phyloP scores from a whole-genome alignment of 441 rosid species.

The Mallotus repandus region DNA sequence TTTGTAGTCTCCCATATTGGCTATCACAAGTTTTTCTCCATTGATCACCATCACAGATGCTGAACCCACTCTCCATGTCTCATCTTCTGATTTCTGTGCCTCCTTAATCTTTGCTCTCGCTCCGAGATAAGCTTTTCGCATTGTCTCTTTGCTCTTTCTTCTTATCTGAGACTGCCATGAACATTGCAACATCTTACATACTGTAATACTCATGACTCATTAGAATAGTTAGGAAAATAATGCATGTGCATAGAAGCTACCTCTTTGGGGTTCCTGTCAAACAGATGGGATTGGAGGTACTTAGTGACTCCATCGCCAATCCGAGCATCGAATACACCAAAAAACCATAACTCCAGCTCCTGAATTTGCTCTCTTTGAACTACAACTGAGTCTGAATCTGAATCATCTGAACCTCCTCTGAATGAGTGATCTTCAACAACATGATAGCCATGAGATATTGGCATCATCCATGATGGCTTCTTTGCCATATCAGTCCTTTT shows the following conservation, averaged over 20 bases:
- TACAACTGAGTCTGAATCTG: conserved; percentile 41
- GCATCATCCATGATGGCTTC: conserved; percentile 62
- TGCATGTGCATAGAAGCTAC: conserved; percentile 22
- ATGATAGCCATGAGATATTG: conserved; percentile 65
- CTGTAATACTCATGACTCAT: too few relatives aligned
- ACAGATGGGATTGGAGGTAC: conserved; percentile 60
- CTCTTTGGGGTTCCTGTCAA: conserved; percentile 44
- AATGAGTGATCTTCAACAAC: conserved; percentile 42
- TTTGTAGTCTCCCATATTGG: conserved; percentile 60
- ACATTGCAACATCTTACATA: background rate
- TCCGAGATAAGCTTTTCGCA: conserved; percentile 51
- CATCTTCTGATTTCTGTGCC: conserved; percentile 35
- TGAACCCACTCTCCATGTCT: conserved; percentile 38
- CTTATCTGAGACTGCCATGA: conserved; percentile 44
- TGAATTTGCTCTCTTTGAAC: conserved; percentile 69
- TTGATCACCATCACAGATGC: conserved; percentile 63
- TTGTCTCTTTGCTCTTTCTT: conserved; percentile 51
- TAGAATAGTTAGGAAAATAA: too few relatives aligned
- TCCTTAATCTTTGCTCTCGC: conserved; percentile 49
- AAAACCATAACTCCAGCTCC: conserved; percentile 64
- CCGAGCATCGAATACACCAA: conserved; percentile 51
- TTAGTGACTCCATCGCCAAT: conserved; percentile 51
- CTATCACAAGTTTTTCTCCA: conserved; percentile 64
- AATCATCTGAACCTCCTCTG: conserved; percentile 22
- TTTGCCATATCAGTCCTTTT: conserved; percentile 28